Conservation (phyloP, 257 asterid genomes). For the Solanum gracilifrons region DNA sequence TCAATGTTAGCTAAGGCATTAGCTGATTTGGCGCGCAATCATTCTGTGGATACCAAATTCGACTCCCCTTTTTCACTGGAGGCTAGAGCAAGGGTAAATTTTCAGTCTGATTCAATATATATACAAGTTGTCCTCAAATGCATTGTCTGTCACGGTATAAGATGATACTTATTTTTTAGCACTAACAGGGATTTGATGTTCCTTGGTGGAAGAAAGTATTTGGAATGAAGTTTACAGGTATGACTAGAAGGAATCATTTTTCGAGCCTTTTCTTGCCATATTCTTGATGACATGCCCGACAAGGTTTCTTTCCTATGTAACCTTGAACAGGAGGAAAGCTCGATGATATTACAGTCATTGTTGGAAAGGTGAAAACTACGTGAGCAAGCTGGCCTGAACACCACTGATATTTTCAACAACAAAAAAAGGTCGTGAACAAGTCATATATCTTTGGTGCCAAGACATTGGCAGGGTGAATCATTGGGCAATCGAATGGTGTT, state of each 20-base stretch:
- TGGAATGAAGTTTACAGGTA: constrained; percentile 83
- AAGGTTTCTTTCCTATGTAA: neutral
- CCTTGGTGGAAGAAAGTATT: constrained; percentile 79
- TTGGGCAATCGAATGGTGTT: neutral
- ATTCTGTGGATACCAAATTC: constrained; percentile 51
- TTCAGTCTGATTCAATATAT: neutral
- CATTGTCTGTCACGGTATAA: neutral
- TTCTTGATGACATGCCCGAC: neutral
- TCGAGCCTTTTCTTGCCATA: neutral
- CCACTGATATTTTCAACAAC: neutral
- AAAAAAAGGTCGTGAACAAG: neutral
- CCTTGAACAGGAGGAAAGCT: constrained; percentile 59
- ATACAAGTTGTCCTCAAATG: neutral
- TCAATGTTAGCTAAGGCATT: constrained; percentile 64
- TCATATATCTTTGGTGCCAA: neutral
- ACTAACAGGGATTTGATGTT: constrained; percentile 59
- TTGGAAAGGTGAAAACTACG: constrained; percentile 42
- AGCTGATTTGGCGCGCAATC: constrained; percentile 57
- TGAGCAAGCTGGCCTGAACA: neutral
- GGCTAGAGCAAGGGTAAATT: constrained; percentile 55
- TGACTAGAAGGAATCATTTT: neutral
- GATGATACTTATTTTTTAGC: neutral
- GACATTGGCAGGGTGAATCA: neutral
- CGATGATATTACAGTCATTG: constrained; percentile 67
- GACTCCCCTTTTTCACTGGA: constrained; percentile 86